These are phyloP conservation scores for Liriodendron chinense DNA, from an alignment of 164 flowering plant species.

Conservation along the genomic window DNA sequence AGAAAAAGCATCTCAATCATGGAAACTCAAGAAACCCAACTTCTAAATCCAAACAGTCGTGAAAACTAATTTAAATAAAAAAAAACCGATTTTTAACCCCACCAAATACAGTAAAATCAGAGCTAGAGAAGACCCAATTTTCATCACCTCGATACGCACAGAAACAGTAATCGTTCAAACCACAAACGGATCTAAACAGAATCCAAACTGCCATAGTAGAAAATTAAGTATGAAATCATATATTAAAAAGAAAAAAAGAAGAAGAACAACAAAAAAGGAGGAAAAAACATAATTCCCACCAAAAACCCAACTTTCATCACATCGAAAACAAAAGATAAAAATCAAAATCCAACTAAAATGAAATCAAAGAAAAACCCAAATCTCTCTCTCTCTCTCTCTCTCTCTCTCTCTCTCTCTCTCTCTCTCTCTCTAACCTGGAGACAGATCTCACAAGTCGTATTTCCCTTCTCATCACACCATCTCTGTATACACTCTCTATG, in stretches of 20 bases:
- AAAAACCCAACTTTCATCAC: slow-evolving; percentile 7
- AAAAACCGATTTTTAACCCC: no score
- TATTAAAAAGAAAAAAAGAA: not conserved
- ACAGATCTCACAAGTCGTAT: slow-evolving; percentile 83
- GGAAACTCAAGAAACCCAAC: not conserved
- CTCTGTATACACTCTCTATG: slow-evolving; percentile 93
- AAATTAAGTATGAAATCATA: not conserved
- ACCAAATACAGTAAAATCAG: no score
- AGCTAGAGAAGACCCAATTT: not conserved
- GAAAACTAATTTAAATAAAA: no score
- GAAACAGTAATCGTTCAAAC: no score
- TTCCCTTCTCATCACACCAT: slow-evolving; percentile 92
- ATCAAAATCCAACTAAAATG: not conserved
- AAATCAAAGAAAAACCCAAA: not conserved
- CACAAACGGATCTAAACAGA: not conserved
- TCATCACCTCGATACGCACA: not conserved
- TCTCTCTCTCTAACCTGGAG: slow-evolving; percentile 55
- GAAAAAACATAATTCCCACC: not conserved
- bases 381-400: not conserved
- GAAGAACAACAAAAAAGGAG: not conserved
- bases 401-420: no score
- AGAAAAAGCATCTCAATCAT: no score
- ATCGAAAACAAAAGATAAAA: not conserved
- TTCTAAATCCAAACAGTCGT: not conserved
- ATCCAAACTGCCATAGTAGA: not conserved